Conservation (phyloP, 257 asterid genomes). For the Nicotiana knightiana region DNA sequence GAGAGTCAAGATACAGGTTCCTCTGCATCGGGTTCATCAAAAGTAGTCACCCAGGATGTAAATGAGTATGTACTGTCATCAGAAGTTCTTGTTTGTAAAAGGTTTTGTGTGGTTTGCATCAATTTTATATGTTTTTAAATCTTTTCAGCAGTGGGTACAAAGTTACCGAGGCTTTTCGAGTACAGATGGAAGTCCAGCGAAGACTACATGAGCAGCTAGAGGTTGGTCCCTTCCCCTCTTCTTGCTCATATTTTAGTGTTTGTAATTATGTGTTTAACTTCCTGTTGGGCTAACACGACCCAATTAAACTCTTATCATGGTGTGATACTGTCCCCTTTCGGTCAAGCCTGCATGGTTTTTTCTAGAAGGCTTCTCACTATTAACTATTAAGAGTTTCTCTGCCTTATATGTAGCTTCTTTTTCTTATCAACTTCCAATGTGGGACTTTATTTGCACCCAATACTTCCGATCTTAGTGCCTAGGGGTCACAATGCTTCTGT, state of each 20-base stretch:
- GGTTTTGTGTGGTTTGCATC: background rate
- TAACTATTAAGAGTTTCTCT: background rate
- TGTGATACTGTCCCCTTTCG: background rate
- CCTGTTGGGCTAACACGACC: background rate
- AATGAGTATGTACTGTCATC: slow-evolving; percentile 45
- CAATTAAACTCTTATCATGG: background rate
- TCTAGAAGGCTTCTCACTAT: background rate
- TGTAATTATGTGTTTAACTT: background rate
- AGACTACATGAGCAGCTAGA: slow-evolving; percentile 82
- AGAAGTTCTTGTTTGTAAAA: background rate
- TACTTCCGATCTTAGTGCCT: background rate
- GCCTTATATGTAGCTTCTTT: background rate
- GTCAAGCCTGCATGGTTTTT: background rate
- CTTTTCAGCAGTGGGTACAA: slow-evolving; percentile 59
- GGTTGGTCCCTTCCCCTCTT: slow-evolving; percentile 33
- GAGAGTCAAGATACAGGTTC: slow-evolving; percentile 85
- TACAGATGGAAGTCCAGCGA: slow-evolving; percentile 86
- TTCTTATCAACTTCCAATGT: background rate
- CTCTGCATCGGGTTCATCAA: slow-evolving; percentile 61
- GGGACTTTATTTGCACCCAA: background rate
- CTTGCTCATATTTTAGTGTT: background rate
- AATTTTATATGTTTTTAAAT: background rate
- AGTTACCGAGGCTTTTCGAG: slow-evolving; percentile 88
- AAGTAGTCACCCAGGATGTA: slow-evolving; percentile 54
- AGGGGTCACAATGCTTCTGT: background rate